Evolutionary conservation across 1,139 yeast genomes (phyloP).

Genomic region (Sugiyamaella xylanicola): DNA sequence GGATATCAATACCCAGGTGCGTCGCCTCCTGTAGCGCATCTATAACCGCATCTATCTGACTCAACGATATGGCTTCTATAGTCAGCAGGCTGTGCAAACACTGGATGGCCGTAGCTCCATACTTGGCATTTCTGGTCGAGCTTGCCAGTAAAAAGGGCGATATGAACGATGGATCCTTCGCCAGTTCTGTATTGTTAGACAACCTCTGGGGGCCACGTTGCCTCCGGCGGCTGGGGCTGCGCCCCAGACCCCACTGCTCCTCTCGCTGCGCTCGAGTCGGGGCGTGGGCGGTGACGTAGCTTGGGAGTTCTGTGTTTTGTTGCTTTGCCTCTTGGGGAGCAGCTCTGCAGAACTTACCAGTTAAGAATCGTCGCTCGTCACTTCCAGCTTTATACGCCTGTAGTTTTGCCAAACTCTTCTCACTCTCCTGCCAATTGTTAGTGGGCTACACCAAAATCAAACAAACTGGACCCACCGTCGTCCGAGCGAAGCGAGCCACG

Average conservation of each 20-base stretch:
- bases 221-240: conserved; percentile 9
- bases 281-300: too few species aligned
- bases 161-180: conserved; percentile 55
- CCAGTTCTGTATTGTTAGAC: conserved; percentile 34
- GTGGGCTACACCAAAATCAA: too few species aligned
- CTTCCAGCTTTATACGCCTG: conserved; percentile 42
- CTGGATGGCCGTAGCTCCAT: conserved; percentile 70
- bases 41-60: conserved; percentile 56
- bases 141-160: conserved; percentile 76
- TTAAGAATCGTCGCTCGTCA: conserved; percentile 39
- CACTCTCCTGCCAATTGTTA: conserved; percentile 53
- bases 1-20: conserved; percentile 76
- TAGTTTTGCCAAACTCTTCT: conserved; percentile 55
- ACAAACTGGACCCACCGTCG: too few species aligned
- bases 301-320: too few species aligned
- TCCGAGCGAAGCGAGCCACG: background rate
- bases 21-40: conserved; percentile 74
- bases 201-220: background rate
- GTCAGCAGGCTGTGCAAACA: conserved; percentile 63
- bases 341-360: conserved; percentile 40
- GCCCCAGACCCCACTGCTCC: too few species aligned
- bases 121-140: conserved; percentile 70
- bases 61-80: conserved; percentile 53
- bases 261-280: too few species aligned
- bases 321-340: too few species aligned